Conservation (phyloP, 2,329 filamentous ascomycete genomes). For the Aspergillus thermomutatus region DNA sequence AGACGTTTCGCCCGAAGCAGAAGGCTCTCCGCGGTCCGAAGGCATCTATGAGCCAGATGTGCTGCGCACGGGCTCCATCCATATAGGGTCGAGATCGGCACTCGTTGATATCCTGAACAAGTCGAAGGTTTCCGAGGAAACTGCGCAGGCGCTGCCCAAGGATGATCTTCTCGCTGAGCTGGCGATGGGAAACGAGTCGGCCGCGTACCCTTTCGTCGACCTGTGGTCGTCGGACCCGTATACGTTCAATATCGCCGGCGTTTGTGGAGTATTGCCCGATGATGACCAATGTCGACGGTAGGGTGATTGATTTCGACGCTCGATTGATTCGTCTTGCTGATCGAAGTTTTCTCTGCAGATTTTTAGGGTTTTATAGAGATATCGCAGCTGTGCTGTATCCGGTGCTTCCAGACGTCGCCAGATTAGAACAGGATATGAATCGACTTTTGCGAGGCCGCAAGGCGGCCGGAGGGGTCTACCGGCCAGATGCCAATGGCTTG, state of each 20-base stretch:
- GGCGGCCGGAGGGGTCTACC: constrained; percentile 40
- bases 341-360: constrained; percentile 28
- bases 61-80: constrained; percentile 51
- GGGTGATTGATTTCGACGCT: constrained; percentile 4
- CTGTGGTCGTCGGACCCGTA: constrained; percentile 60
- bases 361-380: constrained; percentile 54
- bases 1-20: constrained; percentile 10
- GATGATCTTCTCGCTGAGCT: constrained; percentile 58
- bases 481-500: constrained; percentile 45
- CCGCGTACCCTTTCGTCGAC: constrained; percentile 60
- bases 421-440: constrained; percentile 50
- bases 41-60: constrained; percentile 29
- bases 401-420: constrained; percentile 51
- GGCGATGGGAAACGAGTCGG: constrained; percentile 58
- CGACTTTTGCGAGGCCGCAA: constrained; percentile 51
- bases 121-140: constrained; percentile 36
- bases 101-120: constrained; percentile 55
- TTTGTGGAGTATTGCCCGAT: constrained; percentile 54
- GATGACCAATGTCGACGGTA: constrained; percentile 48
- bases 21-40: constrained; percentile 19
- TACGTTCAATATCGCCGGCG: constrained; percentile 52
- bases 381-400: constrained; percentile 57
- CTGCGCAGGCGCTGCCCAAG: constrained; percentile 51
- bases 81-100: constrained; percentile 57
- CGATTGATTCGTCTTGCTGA: constrained; percentile 1